These are phyloP conservation scores for Styphnolobium japonicum DNA, from an alignment of 306 rosid species.

Conservation along the genomic window DNA sequence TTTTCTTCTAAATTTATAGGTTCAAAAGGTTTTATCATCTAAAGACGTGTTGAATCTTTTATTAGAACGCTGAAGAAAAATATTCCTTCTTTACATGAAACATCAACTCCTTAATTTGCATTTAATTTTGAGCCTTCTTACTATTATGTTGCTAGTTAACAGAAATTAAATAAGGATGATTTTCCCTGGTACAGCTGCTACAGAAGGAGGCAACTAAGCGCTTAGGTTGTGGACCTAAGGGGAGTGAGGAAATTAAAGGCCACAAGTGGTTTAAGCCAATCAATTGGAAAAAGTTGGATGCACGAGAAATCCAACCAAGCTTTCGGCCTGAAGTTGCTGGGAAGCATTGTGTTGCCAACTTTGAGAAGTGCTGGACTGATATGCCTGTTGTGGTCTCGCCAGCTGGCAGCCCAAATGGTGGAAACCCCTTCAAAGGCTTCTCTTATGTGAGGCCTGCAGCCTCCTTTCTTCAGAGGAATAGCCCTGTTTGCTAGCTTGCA, in stretches of 20 bases:
- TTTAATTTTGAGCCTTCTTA: background rate
- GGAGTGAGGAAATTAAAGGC: conserved; percentile 72
- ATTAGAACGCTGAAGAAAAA: background rate
- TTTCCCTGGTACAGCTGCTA: conserved; percentile 56
- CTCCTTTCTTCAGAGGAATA: conserved; percentile 63
- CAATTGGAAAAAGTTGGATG: conserved; percentile 79
- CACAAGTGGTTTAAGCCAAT: conserved; percentile 94
- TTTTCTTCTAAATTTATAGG: background rate
- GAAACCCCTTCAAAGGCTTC: conserved; percentile 71
- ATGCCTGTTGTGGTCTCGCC: conserved; percentile 90
- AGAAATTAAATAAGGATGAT: background rate
- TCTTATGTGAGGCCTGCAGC: conserved; percentile 80
- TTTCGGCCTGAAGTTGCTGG: conserved; percentile 89
- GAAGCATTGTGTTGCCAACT: conserved; percentile 83
- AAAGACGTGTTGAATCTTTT: background rate
- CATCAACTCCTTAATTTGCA: background rate
- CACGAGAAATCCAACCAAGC: conserved; percentile 81
- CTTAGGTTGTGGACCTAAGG: conserved; percentile 62
- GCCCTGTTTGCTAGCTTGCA: background rate
- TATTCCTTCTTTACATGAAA: background rate
- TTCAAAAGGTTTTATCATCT: background rate
- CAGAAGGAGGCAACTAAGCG: conserved; percentile 75
- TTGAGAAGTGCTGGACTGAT: conserved; percentile 91
- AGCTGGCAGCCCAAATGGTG: conserved; percentile 78
- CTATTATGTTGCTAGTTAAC: background rate